Percentiles rank a stretch among this genome's conserved stretches.
Evolutionary conservation across 257 asterid species (phyloP).

Genomic region (Nemophila menziesii): DNA sequence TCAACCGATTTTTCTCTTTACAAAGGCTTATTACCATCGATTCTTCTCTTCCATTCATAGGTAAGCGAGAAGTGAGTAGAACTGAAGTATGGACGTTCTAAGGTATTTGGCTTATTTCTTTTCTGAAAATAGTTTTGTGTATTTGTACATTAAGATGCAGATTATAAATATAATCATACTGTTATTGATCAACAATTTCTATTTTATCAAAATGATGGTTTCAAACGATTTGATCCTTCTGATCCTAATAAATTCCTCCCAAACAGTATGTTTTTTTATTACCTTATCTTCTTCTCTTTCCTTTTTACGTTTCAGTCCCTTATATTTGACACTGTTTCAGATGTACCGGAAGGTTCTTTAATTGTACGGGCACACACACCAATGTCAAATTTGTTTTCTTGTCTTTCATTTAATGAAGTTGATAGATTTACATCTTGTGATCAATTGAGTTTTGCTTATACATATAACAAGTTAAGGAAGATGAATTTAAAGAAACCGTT

Average conservation of each 20-base stretch:
- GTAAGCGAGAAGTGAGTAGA: no score
- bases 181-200: conserved; percentile 75
- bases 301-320: conserved; percentile 8
- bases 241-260: conserved; percentile 52
- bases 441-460: conserved; percentile 92
- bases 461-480: conserved; percentile 73
- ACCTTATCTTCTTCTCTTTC: conserved; percentile 5
- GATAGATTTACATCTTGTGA: conserved; percentile 96
- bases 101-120: no score
- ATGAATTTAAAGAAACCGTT: conserved; percentile 76
- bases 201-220: conserved; percentile 76
- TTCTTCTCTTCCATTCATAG: no score
- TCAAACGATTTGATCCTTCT: conserved; percentile 61
- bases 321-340: conserved; percentile 40
- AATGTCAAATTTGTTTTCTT: conserved; percentile 95
- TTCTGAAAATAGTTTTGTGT: no score
- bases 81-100: no score
- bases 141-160: no score
- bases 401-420: conserved; percentile 97
- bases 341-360: conserved; percentile 98
- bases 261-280: conserved; percentile 54
- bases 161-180: conserved; percentile 73
- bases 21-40: no score
- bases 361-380: conserved; percentile 97
- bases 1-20: no score